These are phyloP conservation scores for Guillardia theta DNA, from an alignment of 78 protist species.

Conservation along the genomic window DNA sequence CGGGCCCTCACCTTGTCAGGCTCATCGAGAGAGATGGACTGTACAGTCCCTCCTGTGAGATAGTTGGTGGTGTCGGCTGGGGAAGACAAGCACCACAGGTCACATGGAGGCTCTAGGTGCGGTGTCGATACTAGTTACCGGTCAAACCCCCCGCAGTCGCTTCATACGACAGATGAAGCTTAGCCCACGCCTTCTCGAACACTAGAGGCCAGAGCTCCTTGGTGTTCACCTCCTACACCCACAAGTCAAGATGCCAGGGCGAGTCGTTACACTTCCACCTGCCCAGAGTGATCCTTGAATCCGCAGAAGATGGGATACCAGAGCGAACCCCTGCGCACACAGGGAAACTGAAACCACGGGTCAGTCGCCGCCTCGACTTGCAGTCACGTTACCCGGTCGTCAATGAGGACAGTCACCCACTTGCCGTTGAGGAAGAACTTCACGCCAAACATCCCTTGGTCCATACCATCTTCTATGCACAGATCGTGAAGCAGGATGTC, in stretches of 20 bases:
- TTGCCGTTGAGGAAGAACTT: neutral
- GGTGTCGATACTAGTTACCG: neutral
- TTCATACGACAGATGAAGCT: slow-evolving; percentile 4
- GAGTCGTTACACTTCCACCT: neutral
- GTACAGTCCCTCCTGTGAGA: neutral
- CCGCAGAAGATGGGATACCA: neutral
- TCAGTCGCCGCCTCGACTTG: no score
- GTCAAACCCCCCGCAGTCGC: neutral
- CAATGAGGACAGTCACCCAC: neutral
- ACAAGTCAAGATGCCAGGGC: neutral
- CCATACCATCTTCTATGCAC: neutral
- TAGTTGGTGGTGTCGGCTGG: neutral
- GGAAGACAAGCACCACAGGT: no score
- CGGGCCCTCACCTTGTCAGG: no score
- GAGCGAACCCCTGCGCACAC: neutral
- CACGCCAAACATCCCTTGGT: neutral
- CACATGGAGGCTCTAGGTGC: no score
- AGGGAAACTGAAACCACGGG: no score
- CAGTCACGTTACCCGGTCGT: no score
- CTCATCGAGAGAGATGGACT: neutral
- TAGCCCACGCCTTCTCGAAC: slow-evolving; percentile 26
- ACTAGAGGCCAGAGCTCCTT: slow-evolving; percentile 14
- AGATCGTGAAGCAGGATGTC: neutral
- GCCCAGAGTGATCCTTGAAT: neutral
- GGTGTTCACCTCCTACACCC: neutral